These are phyloP conservation scores for Tylopilus sp. DNA, from an alignment of 1,284 basidiomycete genomes.

Conservation along the genomic window DNA sequence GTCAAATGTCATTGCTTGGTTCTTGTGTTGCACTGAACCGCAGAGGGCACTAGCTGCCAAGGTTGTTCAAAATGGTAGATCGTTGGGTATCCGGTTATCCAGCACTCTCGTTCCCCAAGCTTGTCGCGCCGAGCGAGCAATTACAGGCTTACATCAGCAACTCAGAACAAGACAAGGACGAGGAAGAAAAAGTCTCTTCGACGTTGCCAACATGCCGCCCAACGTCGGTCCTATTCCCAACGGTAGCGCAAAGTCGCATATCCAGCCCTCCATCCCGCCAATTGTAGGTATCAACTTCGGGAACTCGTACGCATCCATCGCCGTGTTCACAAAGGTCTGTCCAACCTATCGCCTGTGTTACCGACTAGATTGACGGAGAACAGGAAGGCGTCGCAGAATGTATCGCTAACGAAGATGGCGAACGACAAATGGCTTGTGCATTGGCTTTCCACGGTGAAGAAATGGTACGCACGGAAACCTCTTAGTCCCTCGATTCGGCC, in stretches of 20 bases:
- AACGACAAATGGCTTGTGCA: slow-evolving; percentile 95
- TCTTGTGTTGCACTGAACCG: too few relatives aligned
- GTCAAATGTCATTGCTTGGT: too few relatives aligned
- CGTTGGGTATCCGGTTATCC: too few relatives aligned
- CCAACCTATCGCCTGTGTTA: not conserved
- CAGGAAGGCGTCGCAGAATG: slow-evolving; percentile 85
- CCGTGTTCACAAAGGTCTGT: slow-evolving; percentile 87
- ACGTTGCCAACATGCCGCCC: slow-evolving; percentile 12
- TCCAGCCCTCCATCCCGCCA: slow-evolving; percentile 40
- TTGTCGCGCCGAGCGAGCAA: too few relatives aligned
- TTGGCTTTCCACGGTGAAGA: slow-evolving; percentile 91
- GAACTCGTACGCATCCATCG: slow-evolving; percentile 92
- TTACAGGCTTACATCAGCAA: too few relatives aligned
- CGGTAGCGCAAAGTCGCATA: slow-evolving; percentile 38
- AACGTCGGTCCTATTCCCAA: slow-evolving; percentile 33
- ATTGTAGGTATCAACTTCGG: slow-evolving; percentile 97
- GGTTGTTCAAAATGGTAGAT: too few relatives aligned
- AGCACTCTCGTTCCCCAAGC: too few relatives aligned
- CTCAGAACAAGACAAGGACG: too few relatives aligned
- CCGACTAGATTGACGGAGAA: not conserved
- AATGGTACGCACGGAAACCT: slow-evolving; percentile 51
- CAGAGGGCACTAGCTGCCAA: too few relatives aligned
- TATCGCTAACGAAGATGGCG: slow-evolving; percentile 98
- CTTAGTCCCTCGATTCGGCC: not conserved
- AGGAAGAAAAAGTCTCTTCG: too few relatives aligned